Evolutionary conservation across 768 basidiomycete genomes (phyloP).

Genomic region (Phlegmacium glaucopus): DNA sequence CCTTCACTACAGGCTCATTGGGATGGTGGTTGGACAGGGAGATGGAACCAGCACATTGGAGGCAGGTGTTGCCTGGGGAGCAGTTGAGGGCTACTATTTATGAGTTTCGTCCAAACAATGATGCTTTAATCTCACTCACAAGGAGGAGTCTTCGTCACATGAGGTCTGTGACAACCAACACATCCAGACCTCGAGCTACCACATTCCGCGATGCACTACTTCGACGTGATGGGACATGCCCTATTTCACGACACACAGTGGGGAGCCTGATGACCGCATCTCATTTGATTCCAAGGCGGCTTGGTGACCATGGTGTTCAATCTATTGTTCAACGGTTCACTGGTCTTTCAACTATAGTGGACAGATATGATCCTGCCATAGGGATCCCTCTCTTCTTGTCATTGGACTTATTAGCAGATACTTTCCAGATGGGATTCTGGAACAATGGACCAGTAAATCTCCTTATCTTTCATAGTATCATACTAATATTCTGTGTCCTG

Average conservation of each 20-base stretch:
- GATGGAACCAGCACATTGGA: constrained; percentile 11
- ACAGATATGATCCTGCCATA: constrained; percentile 13
- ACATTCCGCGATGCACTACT: constrained; percentile 8
- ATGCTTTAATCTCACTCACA: constrained; percentile 7
- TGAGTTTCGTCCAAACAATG: constrained; percentile 13
- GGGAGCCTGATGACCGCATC: constrained; percentile 2
- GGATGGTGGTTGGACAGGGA: constrained; percentile 16
- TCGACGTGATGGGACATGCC: constrained; percentile 6
- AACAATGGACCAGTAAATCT: constrained; percentile 15
- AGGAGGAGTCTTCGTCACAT: constrained; percentile 6
- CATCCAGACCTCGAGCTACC: constrained; percentile 6
- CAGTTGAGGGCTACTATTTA: constrained; percentile 15
- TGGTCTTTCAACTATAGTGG: constrained; percentile 10
- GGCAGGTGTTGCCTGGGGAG: constrained; percentile 8
- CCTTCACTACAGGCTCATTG: constrained; percentile 13
- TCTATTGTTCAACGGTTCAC: constrained; percentile 13
- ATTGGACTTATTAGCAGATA: constrained; percentile 8
- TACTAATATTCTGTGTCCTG: constrained; percentile 6
- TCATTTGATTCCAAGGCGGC: constrained; percentile 14
- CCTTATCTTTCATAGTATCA: constrained; percentile 5
- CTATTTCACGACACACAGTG: background rate
- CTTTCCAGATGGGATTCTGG: constrained; percentile 15
- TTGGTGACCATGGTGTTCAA: constrained; percentile 12
- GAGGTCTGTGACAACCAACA: constrained; percentile 12
- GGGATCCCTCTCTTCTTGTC: constrained; percentile 10